Evolutionary conservation across 2,329 filamentous ascomycete genomes (phyloP), one percentile per base, ranked within the genome.

Genomic region (Venturiaceae sp.): DNA sequence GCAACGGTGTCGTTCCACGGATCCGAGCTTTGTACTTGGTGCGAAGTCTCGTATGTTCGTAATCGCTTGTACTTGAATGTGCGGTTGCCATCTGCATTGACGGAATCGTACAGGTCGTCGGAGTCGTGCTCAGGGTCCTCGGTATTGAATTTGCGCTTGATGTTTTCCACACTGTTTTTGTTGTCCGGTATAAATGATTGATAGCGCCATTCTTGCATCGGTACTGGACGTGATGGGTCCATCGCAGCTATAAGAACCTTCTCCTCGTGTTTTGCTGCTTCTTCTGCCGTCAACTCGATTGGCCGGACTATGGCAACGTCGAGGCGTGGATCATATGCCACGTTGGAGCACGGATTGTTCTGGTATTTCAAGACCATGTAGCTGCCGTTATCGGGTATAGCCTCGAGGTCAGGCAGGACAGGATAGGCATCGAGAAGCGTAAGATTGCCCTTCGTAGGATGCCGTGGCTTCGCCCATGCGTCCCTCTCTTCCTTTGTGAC

Each of bases 281-380:
- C 75, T 63, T 80, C 74, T 9, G 76, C 74, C 1, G 71, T 50
- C 53, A 66, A 63, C 16, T 64, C 70, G 3, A 76, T 72, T 3
- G 81, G 81, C n/a, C 78, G 74, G 36, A 86, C 70, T 39, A 84
- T 68, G 9, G 76, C 80, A 32, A 82, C 77, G 63, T 86, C 82
- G 63, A 86, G 78, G 41, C 83, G 78, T 46, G 77, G 72, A 64
- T 86, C 83, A 60, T 83, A 81, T 16, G 72, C 73, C 19, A 75
- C 72, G 8, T 71, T 64, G 54, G 76, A 71, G 39, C 82, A 70
- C 1, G 83, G 83, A n/a, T 83, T 79, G 53, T 81, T 80, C 60
- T 78, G 75, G 68, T 85, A 85, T 60, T 85, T 85, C 69, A 82
- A 76, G 57, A 84, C 73, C 64, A 83, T 77, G 69, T 80, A 85